Conservation (phyloP, 1,284 basidiomycete species). For the Ganoderma lucidum region DNA sequence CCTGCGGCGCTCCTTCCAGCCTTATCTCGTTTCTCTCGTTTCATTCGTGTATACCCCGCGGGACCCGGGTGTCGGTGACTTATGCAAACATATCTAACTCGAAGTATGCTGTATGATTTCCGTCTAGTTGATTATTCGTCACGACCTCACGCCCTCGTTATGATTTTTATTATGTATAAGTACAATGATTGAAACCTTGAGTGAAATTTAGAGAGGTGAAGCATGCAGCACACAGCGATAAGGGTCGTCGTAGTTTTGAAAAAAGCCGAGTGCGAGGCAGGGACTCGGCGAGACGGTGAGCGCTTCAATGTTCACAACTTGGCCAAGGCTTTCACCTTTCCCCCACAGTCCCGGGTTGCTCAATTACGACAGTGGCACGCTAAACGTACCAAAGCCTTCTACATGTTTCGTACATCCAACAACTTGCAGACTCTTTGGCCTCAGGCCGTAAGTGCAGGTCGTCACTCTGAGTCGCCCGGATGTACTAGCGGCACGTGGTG, state of each 20-base stretch:
- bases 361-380: too few species aligned
- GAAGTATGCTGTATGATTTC: slow-evolving; percentile 18
- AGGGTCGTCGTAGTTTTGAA: too few species aligned
- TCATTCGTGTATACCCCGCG: background rate
- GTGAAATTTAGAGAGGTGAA: background rate
- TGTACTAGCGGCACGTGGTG: background rate
- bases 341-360: too few species aligned
- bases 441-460: too few species aligned
- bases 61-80: slow-evolving; percentile 15
- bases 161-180: slow-evolving; percentile 16
- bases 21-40: background rate
- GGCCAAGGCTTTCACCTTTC: background rate
- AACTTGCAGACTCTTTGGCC: too few species aligned
- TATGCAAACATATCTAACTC: slow-evolving; percentile 31
- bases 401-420: too few species aligned
- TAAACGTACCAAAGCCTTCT: too few species aligned
- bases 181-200: background rate
- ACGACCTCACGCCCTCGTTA: slow-evolving; percentile 20
- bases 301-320: background rate
- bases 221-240: background rate
- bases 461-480: background rate
- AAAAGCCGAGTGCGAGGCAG: too few species aligned
- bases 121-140: slow-evolving; percentile 20
- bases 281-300: too few species aligned
- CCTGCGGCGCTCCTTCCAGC: background rate